Evolutionary conservation across 805 yeast species (phyloP), one percentile per base, ranked within the genome.

Genomic region (Candida coquimbonensis): DNA sequence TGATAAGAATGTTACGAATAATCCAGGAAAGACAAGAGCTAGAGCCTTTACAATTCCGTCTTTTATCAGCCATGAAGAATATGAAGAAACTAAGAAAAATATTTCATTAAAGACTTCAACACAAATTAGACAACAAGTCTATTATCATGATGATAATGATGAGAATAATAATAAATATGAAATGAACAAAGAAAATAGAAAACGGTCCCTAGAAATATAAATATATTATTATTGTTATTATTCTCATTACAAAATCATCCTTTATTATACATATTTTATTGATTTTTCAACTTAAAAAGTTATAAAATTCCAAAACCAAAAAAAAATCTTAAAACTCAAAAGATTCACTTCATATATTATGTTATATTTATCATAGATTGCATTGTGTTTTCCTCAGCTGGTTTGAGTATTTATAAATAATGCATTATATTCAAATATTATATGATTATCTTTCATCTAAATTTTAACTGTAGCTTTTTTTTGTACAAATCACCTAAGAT

Each of bases 131-230:
- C 26, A 12, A 21, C 38, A 17, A 17, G 19, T 9, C 5, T 17
- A 29, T 35, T 19, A 17, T 36, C 38, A 21, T 36, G 38, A 36
- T 33, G 17, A 32, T 9, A 9, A 29, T 7, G n/a, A 17, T n/a
- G n/a, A 13, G 11, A 36, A 14, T 21, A 9, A 29, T 7, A 8
- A 17, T n/a, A 11, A 13, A 21, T 14, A 14, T 21, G 38, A 36
- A 13, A 36, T 4, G 5, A 21, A 21, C 8, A 36, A 24, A 25
- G 40, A 38, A 38, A 38, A 25, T 38, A 38, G 40, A 38, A 38
- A 38, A 17, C 11, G 40, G 7, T 26, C 40, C 6, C 17, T 39
- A 21, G 47, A 44, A 21, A 39, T 39, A 29, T 44, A 39, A 39
- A 19, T 25, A 32, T 14, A 36, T 7, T 16, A 32, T n/a, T 27